phyloP scores from a whole-genome alignment of 2,329 filamentous ascomycete species.

The Claviceps purpurea region DNA sequence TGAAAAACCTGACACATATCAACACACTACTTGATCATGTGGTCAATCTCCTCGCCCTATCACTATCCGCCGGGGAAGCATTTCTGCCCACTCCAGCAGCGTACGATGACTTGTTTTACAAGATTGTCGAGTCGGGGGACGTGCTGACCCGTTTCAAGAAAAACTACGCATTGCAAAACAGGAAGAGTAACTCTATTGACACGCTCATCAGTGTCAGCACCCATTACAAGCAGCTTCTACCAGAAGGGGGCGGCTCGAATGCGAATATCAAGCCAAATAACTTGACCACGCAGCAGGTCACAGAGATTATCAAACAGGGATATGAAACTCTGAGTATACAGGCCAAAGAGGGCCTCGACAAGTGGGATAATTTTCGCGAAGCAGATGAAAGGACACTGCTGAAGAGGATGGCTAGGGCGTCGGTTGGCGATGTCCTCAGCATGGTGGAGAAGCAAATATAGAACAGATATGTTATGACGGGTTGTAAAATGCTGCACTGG shows the following conservation, averaged over 20 bases:
- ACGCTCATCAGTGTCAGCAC: slow-evolving; percentile 70
- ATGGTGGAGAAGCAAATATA: slow-evolving; percentile 27
- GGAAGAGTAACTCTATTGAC: slow-evolving; percentile 59
- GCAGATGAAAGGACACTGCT: slow-evolving; percentile 70
- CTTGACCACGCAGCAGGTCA: slow-evolving; percentile 72
- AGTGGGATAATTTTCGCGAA: slow-evolving; percentile 78
- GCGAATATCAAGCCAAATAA: slow-evolving; percentile 42
- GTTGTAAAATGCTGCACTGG: not conserved
- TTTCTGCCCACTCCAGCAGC: slow-evolving; percentile 78
- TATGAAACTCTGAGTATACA: slow-evolving; percentile 92
- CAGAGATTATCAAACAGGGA: slow-evolving; percentile 85
- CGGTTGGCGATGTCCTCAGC: slow-evolving; percentile 48
- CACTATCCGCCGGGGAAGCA: slow-evolving; percentile 73
- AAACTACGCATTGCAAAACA: slow-evolving; percentile 49
- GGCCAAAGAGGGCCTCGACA: slow-evolving; percentile 71
- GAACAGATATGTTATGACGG: not conserved
- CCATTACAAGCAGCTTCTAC: slow-evolving; percentile 78
- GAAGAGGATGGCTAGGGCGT: slow-evolving; percentile 75
- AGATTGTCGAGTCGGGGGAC: slow-evolving; percentile 84
- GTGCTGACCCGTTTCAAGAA: slow-evolving; percentile 70
- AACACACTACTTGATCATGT: slow-evolving; percentile 62
- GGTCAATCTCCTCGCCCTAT: slow-evolving; percentile 71
- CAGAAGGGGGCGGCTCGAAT: slow-evolving; percentile 28
- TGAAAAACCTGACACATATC: slow-evolving; percentile 57
- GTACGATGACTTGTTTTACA: slow-evolving; percentile 98